Evolutionary conservation across 1,284 basidiomycete species (phyloP).

Genomic region (Clitocybe nebularis): DNA sequence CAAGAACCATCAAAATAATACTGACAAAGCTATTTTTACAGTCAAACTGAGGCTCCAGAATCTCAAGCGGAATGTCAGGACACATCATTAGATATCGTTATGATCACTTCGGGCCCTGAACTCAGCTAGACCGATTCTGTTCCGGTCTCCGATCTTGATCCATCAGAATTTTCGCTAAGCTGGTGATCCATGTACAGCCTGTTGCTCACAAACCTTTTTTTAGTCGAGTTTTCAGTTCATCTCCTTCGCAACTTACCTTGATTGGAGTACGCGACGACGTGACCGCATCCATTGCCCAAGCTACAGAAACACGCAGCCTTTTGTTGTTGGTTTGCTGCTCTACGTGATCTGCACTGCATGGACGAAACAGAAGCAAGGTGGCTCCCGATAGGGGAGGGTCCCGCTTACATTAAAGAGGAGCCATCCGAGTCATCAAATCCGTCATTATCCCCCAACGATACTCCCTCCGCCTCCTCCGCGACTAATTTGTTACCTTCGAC

Average conservation of each 20-base stretch:
- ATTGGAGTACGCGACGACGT: no score
- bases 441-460: conserved; percentile 33
- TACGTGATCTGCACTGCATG: conserved; percentile 40
- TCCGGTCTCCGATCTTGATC: no score
- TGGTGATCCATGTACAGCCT: conserved; percentile 26
- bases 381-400: conserved; percentile 20
- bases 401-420: conserved; percentile 42
- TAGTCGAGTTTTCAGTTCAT: conserved; percentile 22
- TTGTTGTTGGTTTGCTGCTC: conserved; percentile 4
- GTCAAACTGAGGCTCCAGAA: no score
- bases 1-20: no score
- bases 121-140: no score
- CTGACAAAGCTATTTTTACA: no score
- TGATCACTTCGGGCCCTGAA: no score
- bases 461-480: conserved; percentile 26
- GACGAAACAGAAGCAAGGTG: conserved; percentile 28
- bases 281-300: conserved; percentile 16
- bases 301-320: conserved; percentile 12
- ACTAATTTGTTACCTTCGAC: conserved; percentile 18
- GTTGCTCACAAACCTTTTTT: conserved; percentile 19
- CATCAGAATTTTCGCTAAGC: no score
- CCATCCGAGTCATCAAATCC: conserved; percentile 30
- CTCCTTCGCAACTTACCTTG: conserved; percentile 25
- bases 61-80: no score
- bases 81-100: no score